These are phyloP conservation scores for Pichia ethanolica DNA, from an alignment of 805 yeast species.

Conservation along the genomic window DNA sequence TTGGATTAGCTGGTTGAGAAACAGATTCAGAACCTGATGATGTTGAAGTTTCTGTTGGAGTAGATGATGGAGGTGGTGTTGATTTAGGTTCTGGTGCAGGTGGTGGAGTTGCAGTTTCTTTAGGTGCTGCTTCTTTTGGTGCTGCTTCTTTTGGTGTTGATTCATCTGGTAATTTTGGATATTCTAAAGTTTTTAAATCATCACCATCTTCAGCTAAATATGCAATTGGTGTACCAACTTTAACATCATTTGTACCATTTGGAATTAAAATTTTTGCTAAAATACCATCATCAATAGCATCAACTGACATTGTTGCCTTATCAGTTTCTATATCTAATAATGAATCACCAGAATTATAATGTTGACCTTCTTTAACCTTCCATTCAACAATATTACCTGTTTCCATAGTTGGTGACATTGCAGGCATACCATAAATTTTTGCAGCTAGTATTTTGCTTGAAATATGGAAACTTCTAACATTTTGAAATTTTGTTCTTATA, in stretches of 20 bases:
- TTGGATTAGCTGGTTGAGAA: slow-evolving; percentile 46
- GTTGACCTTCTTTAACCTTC: slow-evolving; percentile 75
- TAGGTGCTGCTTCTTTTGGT: slow-evolving; percentile 11
- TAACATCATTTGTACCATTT: slow-evolving; percentile 72
- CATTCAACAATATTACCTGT: slow-evolving; percentile 88
- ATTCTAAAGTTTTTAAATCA: slow-evolving; percentile 56
- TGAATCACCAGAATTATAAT: slow-evolving; percentile 76
- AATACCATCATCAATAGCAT: slow-evolving; percentile 87
- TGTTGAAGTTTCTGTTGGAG: slow-evolving; percentile 9
- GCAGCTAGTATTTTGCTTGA: slow-evolving; percentile 29
- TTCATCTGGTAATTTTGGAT: slow-evolving; percentile 36
- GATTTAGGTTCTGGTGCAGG: slow-evolving; percentile 6
- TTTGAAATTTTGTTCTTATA: not conserved
- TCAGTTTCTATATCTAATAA: slow-evolving; percentile 80
- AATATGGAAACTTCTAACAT: slow-evolving; percentile 25
- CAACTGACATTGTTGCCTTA: slow-evolving; percentile 76
- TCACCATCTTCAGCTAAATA: slow-evolving; percentile 83
- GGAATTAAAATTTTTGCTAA: slow-evolving; percentile 65
- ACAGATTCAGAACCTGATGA: slow-evolving; percentile 21
- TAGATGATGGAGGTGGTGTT: slow-evolving; percentile 16
- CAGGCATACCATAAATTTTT: slow-evolving; percentile 78
- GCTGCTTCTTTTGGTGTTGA: slow-evolving; percentile 13
- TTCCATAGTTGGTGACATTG: slow-evolving; percentile 98
- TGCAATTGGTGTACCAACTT: slow-evolving; percentile 89
- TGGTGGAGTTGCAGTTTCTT: too few species aligned